Percentiles rank a stretch among this genome's conserved stretches.
phyloP scores from a whole-genome alignment of 2,329 filamentous ascomycete genomes.

The Ciborinia camelliae region DNA sequence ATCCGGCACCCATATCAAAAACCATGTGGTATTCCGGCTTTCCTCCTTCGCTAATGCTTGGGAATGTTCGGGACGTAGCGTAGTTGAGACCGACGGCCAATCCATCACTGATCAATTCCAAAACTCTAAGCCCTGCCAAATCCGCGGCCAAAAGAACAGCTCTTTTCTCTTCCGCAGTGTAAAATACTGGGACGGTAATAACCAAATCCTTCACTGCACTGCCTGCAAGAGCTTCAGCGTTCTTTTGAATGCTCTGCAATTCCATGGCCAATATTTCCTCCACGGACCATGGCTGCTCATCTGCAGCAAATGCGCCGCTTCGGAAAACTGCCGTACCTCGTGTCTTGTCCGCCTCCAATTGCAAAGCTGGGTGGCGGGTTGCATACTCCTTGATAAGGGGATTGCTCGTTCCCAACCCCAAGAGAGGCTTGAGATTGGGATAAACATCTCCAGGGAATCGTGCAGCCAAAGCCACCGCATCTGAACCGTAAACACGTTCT shows the following conservation, averaged over 20 bases:
- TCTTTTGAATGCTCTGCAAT: constrained; percentile 83
- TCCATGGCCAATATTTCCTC: constrained; percentile 97
- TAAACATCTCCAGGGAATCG: constrained; percentile 93
- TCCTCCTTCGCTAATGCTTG: constrained; percentile 73
- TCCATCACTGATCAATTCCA: constrained; percentile 83
- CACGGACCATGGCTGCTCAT: constrained; percentile 69
- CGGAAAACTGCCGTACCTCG: constrained; percentile 77
- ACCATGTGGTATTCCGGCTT: constrained; percentile 90
- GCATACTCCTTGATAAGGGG: constrained; percentile 67
- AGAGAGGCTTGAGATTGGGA: constrained; percentile 83
- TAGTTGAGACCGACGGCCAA: constrained; percentile 93
- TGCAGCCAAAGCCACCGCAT: constrained; percentile 81
- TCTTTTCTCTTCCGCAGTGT: constrained; percentile 84
- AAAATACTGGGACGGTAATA: constrained; percentile 86
- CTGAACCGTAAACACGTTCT: constrained; percentile 86
- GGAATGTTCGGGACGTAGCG: constrained; percentile 86
- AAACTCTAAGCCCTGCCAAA: constrained; percentile 80
- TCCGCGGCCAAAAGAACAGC: constrained; percentile 81
- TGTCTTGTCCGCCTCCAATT: constrained; percentile 56
- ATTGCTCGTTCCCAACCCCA: constrained; percentile 67
- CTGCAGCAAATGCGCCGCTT: constrained; percentile 62
- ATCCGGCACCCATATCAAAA: constrained; percentile 97
- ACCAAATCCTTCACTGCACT: constrained; percentile 75
- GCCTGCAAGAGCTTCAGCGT: constrained; percentile 80
- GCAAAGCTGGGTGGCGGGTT: constrained; percentile 72